Base-by-base conservation (phyloP, 495 filamentous ascomycete species). In the Hyaloscypha hepaticicola region DNA sequence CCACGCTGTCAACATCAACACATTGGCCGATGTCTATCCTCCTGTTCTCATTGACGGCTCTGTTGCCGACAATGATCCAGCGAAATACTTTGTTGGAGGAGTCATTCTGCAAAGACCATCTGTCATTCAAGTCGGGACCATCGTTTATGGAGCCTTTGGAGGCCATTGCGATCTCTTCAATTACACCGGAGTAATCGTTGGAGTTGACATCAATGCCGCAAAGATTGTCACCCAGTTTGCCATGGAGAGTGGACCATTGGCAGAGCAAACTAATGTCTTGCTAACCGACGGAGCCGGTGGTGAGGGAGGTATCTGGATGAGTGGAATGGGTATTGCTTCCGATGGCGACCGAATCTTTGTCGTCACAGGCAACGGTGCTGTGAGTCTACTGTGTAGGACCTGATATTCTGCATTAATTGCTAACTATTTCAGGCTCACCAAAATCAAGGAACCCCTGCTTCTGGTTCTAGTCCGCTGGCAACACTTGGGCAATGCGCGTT, bases 161-260 rank as follows among this genome's bases (percentile, higher is more conserved):
- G 76, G 77, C 25, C 77, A 80, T 64, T 81, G 79, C 60, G 79
- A 79, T 55, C 63, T 73, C 0, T 81, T 75, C 69, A 81, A 81
- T 58, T 81, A 77, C 59, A 81, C 78, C 5, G 77, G 79, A 3
- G 66, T 71, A 51, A 62, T 79, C 12, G 57, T 77, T 49, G 57
- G 57, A 4, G 58, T 66, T 27, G 57, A 65, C 31, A 38, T 65
- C 31, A 55, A 34, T 28, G 51, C 49, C 9, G 56, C 38, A 25
- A 56, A 60, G 38, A 55, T 65, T 6, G 56, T 65, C 45, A 65
- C 65, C 9, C 62, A 70, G 22, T 79, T 72, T 50, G 75, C 75
- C 25, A 76, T 69, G 33, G 75, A 79, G 62, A 66, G 70, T 52
- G 71, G 75, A 31, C 71, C 73, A 9, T 64, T 68, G n/a, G 70